Conservation (phyloP, 331 rosid species). For the Cydonia oblonga region DNA sequence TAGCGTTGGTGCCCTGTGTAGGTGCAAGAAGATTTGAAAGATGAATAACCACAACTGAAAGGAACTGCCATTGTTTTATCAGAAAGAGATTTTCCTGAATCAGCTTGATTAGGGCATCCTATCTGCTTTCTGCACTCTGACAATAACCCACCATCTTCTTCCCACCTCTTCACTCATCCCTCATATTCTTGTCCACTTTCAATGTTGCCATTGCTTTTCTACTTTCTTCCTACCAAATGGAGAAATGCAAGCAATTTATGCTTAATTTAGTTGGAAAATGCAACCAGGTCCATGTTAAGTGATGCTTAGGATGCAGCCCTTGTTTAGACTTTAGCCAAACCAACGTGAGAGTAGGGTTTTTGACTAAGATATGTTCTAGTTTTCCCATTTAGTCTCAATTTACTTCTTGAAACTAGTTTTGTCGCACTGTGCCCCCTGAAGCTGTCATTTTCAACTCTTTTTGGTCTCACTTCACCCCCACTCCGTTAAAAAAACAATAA, state of each 20-base stretch:
- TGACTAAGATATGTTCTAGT: no score
- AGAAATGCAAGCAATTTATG: not conserved
- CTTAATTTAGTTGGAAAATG: not conserved
- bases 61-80: not conserved
- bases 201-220: not conserved
- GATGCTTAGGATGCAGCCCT: not conserved
- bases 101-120: slow-evolving; percentile 20
- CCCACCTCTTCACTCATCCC: not conserved
- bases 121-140: slow-evolving; percentile 31
- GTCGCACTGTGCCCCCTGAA: no score
- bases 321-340: no score
- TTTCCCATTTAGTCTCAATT: no score
- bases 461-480: no score
- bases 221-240: not conserved
- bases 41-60: slow-evolving; percentile 22
- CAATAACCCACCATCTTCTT: slow-evolving; percentile 15
- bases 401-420: no score
- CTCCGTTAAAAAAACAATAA: no score
- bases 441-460: no score
- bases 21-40: not conserved
- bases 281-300: not conserved
- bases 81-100: slow-evolving; percentile 8
- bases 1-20: no score
- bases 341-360: no score
- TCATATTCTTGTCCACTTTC: not conserved